Base-by-base conservation (phyloP, 345 rosid species). In the Moringa oleifera region DNA sequence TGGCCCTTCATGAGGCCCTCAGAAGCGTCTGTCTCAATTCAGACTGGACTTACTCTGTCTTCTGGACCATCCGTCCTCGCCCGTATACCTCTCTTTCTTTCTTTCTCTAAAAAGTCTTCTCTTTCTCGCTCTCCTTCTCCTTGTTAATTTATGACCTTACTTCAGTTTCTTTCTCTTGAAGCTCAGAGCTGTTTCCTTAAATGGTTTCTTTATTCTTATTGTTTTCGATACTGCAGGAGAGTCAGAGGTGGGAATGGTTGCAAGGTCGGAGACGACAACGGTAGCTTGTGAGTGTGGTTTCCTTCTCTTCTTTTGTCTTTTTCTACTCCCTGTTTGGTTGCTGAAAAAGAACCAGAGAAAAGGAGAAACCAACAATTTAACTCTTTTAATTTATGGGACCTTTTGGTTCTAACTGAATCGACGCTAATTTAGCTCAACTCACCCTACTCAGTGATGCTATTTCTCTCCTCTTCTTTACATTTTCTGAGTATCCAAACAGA, bases 11-110 rank as follows among this genome's bases (percentile, higher is more conserved):
- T 66, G 97, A 94, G 78, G 96, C 99, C 82, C 95, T 94, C 67
- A 86, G 95, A 80, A 87, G 79, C 82, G 95, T 90, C 87, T 94
- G 99, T 77, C 87, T 90, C 73, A 86, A 86, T 79, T 49, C 99
- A 72, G 96, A 86, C 83, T 94, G 99, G 97, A 90, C 86, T 86
- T 94, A 94, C 90, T 90, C 99, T 90, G 99, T 94, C 70, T 94
- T 94, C 93, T 94, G 99, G 99, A 90, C 99, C 72, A 94, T 94
- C 70, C 99, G 99, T 80, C 99, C 99, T 77, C 92, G 99, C 75
- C 96, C 88, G 99, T 94, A 86, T 71, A 57, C 22, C 45, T 45
- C 61, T 21, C 20, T 51, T 50, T 61, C 63, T 36, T 50, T 41
- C 23, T 49, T 16, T 62, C 18, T 65, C 22, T 37, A n/a, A n/a